Evolutionary conservation across 1,284 basidiomycete species (phyloP), one percentile per base, ranked within the genome.

Genomic region (Fomitopsis schrenkii): DNA sequence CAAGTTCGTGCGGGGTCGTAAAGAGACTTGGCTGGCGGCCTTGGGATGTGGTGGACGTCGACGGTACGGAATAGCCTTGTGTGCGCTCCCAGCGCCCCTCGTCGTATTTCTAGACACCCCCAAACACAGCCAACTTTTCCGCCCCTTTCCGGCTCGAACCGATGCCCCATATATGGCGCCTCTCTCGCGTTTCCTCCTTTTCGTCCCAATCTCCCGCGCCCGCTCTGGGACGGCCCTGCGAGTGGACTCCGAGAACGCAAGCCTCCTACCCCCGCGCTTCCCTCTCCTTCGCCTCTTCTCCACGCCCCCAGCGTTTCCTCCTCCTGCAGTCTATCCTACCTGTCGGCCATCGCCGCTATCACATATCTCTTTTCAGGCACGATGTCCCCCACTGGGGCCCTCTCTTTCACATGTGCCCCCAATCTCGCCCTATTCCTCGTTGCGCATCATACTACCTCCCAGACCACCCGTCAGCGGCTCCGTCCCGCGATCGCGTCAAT

Each of bases 1-100:
- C 77, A 79, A 78, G 78, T 79, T 87, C 84, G 85, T 87, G 78
- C 77, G 71, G 77, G 80, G 86, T 89, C 87, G 87, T 89, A 83
- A 85, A 83, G 74, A 74, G 74, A 71, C 72, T 70, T 71, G 72
- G 68, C 67, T 55, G 60, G 65, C 63, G 63, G 67, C 67, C 67
- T 66, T 64, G 62, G 65, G 63, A 63, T 66, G 46, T 63, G 68
- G 70, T 66, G 67, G 70, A 68, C 65, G 71, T 70, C 69, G 71
- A 66, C 62, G 71, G 71, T 64, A 69, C 67, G 68, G 68, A 69
- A 67, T 67, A 66, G 67, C 66, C 63, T 69, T 66, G 52, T 54
- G 52, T 54, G 52, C 64, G 63, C 66, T 63, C 65, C 64, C 66
- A 60, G 60, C 62, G 62, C 65, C 62, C 65, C 65, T 61, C 62